Evolutionary conservation across 2,329 filamentous ascomycete species (phyloP).

Genomic region (Fusarium verrucosum): DNA sequence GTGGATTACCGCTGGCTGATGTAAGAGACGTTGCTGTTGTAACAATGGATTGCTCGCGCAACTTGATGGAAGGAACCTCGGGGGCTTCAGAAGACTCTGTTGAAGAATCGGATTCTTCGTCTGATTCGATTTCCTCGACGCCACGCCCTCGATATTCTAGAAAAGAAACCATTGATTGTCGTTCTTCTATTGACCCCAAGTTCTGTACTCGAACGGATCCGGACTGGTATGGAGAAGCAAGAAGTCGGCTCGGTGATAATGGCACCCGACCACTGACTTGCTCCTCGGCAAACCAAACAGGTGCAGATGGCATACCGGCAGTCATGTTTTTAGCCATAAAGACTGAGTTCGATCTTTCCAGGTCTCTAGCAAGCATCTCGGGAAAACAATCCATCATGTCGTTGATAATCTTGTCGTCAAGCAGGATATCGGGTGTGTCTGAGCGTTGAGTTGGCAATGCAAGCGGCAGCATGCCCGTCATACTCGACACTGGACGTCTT

Average conservation of each 20-base stretch:
- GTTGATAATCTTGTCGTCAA: conserved; percentile 44
- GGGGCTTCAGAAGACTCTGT: conserved; percentile 47
- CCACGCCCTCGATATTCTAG: conserved; percentile 38
- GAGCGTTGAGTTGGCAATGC: conserved; percentile 46
- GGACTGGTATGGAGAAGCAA: conserved; percentile 44
- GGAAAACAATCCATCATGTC: conserved; percentile 58
- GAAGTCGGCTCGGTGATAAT: conserved; percentile 26
- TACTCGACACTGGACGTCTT: conserved; percentile 52
- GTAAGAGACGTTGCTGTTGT: conserved; percentile 52
- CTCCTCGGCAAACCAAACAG: conserved; percentile 48
- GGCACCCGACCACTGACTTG: conserved; percentile 16
- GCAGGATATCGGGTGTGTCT: conserved; percentile 33
- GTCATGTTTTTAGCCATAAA: conserved; percentile 64
- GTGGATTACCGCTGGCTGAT: conserved; percentile 43
- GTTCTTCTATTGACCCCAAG: conserved; percentile 51
- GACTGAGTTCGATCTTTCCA: conserved; percentile 59
- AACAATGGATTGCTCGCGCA: conserved; percentile 49
- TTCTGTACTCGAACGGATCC: conserved; percentile 45
- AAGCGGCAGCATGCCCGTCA: conserved; percentile 53
- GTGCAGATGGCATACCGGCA: conserved; percentile 57
- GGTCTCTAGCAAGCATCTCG: conserved; percentile 64
- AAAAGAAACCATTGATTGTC: conserved; percentile 50
- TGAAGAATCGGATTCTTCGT: conserved; percentile 47
- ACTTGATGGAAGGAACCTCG: conserved; percentile 47
- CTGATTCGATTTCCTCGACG: conserved; percentile 45